Conservation (phyloP, 352 stramenopile genomes). For the Pythium folliculosum region DNA sequence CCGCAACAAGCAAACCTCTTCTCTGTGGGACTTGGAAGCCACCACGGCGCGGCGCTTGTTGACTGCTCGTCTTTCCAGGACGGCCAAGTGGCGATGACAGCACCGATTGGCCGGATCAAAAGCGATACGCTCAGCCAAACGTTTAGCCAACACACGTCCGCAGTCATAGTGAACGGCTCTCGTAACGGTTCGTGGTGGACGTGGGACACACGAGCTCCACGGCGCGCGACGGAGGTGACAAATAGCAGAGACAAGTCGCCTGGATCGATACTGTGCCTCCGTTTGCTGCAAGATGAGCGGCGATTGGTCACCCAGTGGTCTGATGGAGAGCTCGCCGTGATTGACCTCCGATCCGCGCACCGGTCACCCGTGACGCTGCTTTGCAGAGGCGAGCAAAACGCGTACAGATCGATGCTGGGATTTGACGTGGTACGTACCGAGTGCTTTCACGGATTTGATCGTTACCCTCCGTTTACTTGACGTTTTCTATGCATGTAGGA, state of each 20-base stretch:
- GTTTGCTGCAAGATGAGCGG: conserved; percentile 39
- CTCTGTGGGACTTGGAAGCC: conserved; percentile 12
- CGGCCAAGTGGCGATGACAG: not conserved
- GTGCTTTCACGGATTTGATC: no score
- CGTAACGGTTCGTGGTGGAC: conserved; percentile 25
- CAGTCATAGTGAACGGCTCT: conserved; percentile 14
- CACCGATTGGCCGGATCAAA: conserved; percentile 4
- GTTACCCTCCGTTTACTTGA: not conserved
- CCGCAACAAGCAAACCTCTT: not conserved
- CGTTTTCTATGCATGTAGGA: conserved; percentile 12
- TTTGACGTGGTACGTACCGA: conserved; percentile 7
- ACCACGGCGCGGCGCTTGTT: conserved; percentile 16
- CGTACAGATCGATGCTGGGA: conserved; percentile 22
- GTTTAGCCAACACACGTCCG: conserved; percentile 14
- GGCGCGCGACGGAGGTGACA: conserved; percentile 5
- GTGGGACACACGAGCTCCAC: conserved; percentile 18
- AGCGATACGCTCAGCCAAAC: conserved; percentile 22
- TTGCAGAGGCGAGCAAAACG: not conserved
- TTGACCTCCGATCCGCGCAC: conserved; percentile 41
- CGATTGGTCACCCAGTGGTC: conserved; percentile 48
- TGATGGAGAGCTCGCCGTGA: conserved; percentile 40
- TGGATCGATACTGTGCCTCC: conserved; percentile 8
- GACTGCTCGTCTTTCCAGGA: not conserved
- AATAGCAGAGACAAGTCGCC: not conserved
- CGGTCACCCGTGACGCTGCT: not conserved